Evolutionary conservation across 345 rosid genomes (phyloP), one percentile per base, ranked within the genome.

Genomic region (Dipteronia sinensis): DNA sequence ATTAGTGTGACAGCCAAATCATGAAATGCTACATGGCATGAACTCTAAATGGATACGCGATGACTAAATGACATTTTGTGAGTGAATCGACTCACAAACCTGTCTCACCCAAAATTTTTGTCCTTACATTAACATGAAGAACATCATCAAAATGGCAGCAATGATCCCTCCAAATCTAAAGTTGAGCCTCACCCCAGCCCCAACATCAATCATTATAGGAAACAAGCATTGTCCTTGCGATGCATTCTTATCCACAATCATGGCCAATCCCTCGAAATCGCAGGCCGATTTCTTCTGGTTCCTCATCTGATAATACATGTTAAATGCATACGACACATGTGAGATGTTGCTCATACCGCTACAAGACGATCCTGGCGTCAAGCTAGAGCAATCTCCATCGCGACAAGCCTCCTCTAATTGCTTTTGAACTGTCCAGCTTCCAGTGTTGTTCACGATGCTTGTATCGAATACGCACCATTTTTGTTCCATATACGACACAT

Each of bases 221-320:
- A 94, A 94, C 56, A 83, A 79, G 77, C 94, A 94, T 55, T 1
- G 15, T 12, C 85, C 81, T 0, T 42, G 59, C 0, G 93, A 88
- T 1, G 89, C 85, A 79, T 94, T 88, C 47, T n/a, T 38, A 5
- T 51, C 83, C 51, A 83, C 82, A 11, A 94, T 65, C 69, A 62
- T 71, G 0, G 80, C 99, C 68, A 86, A 31, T 3, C 98, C 97
- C 16, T 82, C 62, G 82, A 96, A 96, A 42, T 89, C 81, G 70
- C 99, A 96, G 0, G 93, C 86, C 29, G 82, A 78, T 2, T 84
- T 89, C 5, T 85, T 84, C 78, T 94, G 99, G 67, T 84, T 81
- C 3, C 86, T 80, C 31, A 81, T 75, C 47, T 96, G 38, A 34
- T 34, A 34, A 5, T 34, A 34, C 38, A 34, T 34, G 38, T 34